A percentile compares a stretch with the other conserved stretches of the same genome.
These are phyloP conservation scores for Paraphoma sp. DNA, from an alignment of 2,329 filamentous ascomycete genomes.

Conservation along the genomic window DNA sequence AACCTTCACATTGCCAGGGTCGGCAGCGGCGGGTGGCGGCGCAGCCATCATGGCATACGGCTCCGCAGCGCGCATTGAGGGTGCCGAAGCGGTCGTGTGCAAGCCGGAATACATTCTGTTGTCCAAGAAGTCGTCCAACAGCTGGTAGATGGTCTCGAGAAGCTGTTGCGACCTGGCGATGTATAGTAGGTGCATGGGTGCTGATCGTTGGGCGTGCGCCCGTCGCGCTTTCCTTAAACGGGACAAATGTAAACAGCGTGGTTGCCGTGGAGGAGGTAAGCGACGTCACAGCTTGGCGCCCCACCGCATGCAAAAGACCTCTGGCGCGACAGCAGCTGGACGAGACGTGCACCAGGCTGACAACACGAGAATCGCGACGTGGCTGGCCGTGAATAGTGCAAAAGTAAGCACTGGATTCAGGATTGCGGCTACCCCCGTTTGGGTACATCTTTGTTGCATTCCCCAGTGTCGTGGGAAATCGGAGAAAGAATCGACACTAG, in stretches of 20 bases:
- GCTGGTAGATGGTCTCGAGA: conserved; percentile 25
- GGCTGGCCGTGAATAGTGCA: conserved; percentile 10
- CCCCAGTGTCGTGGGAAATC: no score
- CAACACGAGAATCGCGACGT: conserved; percentile 13
- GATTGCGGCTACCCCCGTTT: background rate
- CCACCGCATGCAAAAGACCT: conserved; percentile 23
- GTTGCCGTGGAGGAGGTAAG: conserved; percentile 28
- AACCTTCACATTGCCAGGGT: conserved; percentile 59
- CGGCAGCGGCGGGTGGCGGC: conserved; percentile 45
- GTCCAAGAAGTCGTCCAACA: conserved; percentile 36
- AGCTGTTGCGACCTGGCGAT: conserved; percentile 34
- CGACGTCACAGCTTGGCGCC: conserved; percentile 39
- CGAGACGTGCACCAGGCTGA: background rate
- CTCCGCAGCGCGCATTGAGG: conserved; percentile 52
- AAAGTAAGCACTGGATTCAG: background rate
- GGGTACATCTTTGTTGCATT: background rate
- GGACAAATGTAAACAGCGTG: conserved; percentile 38
- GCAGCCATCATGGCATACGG: conserved; percentile 39
- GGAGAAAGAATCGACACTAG: background rate
- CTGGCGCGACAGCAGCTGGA: conserved; percentile 21
- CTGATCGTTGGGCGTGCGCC: conserved; percentile 8
- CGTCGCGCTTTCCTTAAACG: conserved; percentile 28
- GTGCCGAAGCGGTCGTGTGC: conserved; percentile 51
- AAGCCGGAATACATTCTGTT: conserved; percentile 36
- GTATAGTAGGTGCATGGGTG: conserved; percentile 41